These are phyloP conservation scores for Colletotrichum scovillei DNA, from an alignment of 2,329 filamentous ascomycete genomes.

Conservation along the genomic window DNA sequence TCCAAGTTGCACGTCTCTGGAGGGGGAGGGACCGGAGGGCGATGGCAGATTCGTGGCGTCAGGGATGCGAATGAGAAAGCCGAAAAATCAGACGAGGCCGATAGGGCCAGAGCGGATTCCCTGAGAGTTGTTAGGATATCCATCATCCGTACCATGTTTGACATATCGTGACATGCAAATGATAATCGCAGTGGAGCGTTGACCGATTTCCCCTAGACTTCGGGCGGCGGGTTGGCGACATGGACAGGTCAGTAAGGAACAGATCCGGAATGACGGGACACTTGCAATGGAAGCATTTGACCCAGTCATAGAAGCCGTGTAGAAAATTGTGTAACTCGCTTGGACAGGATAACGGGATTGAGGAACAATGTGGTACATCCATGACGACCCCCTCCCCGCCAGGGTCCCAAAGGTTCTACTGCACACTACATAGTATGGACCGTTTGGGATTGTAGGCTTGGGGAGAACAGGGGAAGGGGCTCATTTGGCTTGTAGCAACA, in stretches of 20 bases:
- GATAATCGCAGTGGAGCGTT: not conserved
- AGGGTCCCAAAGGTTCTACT: not conserved
- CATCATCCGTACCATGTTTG: not conserved
- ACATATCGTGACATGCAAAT: not conserved
- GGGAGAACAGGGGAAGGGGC: not conserved
- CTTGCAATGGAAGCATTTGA: constrained; percentile 20
- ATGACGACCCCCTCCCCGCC: not conserved
- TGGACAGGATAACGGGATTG: not conserved
- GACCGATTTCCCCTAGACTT: not conserved
- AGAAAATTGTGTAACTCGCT: constrained; percentile 19
- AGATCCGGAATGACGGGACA: not conserved
- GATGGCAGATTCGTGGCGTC: not conserved
- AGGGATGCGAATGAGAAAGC: constrained; percentile 5
- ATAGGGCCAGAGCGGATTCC: not conserved
- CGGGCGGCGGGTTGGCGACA: not conserved
- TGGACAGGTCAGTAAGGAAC: not conserved
- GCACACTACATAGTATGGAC: not conserved
- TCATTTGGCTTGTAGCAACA: not conserved
- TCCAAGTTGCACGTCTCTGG: not conserved
- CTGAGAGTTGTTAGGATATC: not conserved
- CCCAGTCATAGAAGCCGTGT: constrained; percentile 11
- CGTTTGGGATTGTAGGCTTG: not conserved
- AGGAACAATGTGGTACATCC: not conserved
- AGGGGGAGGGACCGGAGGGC: constrained; percentile 3
- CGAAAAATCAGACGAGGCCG: not conserved